A percentile compares a stretch with the other conserved stretches of the same genome.
Evolutionary conservation across 2,329 filamentous ascomycete genomes (phyloP).

Genomic region (Camptophora hylomeconis): DNA sequence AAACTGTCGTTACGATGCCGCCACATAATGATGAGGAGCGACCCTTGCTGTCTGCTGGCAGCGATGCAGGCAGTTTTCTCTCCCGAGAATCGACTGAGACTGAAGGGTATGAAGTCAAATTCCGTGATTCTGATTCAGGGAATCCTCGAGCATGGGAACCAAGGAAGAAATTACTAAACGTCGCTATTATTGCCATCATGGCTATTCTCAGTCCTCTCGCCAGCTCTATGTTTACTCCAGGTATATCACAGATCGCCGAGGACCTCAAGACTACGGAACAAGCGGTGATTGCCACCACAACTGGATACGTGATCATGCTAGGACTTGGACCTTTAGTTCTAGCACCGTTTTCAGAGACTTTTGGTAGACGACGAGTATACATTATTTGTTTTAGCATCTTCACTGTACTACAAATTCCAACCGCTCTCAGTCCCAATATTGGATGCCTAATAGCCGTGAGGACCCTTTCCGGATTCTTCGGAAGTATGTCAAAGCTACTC

Average conservation of each 20-base stretch:
- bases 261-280: slow-evolving; percentile 29
- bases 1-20: slow-evolving; percentile 1
- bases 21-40: slow-evolving; percentile 3
- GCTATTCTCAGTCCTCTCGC: slow-evolving; percentile 20
- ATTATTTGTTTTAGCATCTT: slow-evolving; percentile 54
- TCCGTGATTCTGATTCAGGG: slow-evolving; percentile 26
- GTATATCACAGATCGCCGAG: slow-evolving; percentile 36
- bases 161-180: slow-evolving; percentile 34
- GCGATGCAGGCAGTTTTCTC: background rate
- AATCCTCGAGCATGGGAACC: slow-evolving; percentile 35
- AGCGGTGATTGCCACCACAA: slow-evolving; percentile 36
- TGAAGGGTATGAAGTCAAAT: slow-evolving; percentile 16
- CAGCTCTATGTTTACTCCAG: slow-evolving; percentile 39
- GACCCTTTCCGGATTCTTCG: slow-evolving; percentile 37
- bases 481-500: slow-evolving; percentile 19
- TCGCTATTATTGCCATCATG: slow-evolving; percentile 38
- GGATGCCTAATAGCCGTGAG: slow-evolving; percentile 30
- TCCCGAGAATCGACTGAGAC: too few relatives aligned
- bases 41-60: slow-evolving; percentile 1
- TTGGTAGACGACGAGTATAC: slow-evolving; percentile 64
- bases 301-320: slow-evolving; percentile 37
- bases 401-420: slow-evolving; percentile 39
- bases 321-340: slow-evolving; percentile 55
- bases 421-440: slow-evolving; percentile 35
- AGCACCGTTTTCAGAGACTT: slow-evolving; percentile 61